Base-by-base conservation (phyloP, 306 rosid species). In the Castanopsis chinensis region DNA sequence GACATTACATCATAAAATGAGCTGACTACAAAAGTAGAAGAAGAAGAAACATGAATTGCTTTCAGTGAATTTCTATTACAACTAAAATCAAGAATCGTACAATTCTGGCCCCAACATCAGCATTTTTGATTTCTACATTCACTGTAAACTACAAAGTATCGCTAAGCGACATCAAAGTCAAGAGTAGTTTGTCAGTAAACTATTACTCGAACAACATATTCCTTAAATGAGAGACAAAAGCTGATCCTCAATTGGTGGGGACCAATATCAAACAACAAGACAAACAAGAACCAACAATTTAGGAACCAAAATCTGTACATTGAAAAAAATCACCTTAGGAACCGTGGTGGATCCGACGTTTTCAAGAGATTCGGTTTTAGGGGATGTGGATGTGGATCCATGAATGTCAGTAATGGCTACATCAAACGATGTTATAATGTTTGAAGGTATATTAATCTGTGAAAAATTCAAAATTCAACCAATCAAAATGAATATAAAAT, bases 381-480 rank as follows among this genome's bases (percentile, higher is more conserved):
- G 53, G 53, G 53, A 8, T 8, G 45, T 41, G 45, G 45, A 41
- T 41, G 45, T 49, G 74, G 88, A 70, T 84, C 78, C 89, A 58
- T 84, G 89, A 70, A 87, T 83, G 70, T 89, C 93, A 75, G 85
- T 73, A 73, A 78, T 77, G 80, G 91, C 88, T 79, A 87, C 86
- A 82, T 92, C 92, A 81, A 87, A 78, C 93, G 99, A 90, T 78
- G 85, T 60, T 77, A 83, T 75, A 75, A 89, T 68, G 86, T 88
- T 83, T 81, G 99, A 85, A 80, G 91, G 91, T 85, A 93, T 88
- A 84, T 86, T 85, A 88, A 90, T 82, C 99, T 96, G 98, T 86
- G 75, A 88, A 86, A 80, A 55, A 64, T 75, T 76, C 41, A 13
- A 19, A 49, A 52, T 30, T 17, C 58, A 54, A 72, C 69, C 78